Conservation (phyloP, 2,329 filamentous ascomycete species). For the Sporothrix phasma region DNA sequence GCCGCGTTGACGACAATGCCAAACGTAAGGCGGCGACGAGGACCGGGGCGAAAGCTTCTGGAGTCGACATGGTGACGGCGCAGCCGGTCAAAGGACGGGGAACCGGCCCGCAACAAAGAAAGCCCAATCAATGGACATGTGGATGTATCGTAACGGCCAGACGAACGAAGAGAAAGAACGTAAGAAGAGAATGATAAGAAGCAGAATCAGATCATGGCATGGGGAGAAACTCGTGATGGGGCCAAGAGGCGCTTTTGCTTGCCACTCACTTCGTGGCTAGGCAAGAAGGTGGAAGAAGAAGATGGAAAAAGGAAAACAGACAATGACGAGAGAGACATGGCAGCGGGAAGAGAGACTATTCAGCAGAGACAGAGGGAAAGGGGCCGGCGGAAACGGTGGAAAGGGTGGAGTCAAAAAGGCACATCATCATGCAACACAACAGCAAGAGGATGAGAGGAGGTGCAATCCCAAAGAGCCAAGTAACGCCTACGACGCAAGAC, state of each 20-base stretch:
- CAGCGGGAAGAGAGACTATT: neutral
- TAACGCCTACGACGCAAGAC: neutral
- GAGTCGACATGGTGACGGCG: conserved; percentile 34
- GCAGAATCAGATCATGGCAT: conserved; percentile 2
- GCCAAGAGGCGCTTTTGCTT: too few species aligned
- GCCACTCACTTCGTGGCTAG: conserved; percentile 1
- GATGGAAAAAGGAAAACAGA: conserved; percentile 2
- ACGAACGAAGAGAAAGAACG: conserved; percentile 16
- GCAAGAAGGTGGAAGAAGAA: conserved; percentile 5
- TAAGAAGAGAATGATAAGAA: neutral
- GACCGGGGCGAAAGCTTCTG: conserved; percentile 36
- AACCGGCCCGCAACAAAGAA: conserved; percentile 24
- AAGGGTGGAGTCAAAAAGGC: neutral
- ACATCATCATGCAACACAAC: conserved; percentile 11
- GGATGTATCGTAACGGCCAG: conserved; percentile 10
- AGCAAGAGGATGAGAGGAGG: neutral
- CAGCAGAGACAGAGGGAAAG: neutral
- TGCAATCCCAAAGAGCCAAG: neutral
- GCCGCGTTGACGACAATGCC: conserved; percentile 46
- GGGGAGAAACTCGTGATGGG: conserved; percentile 14
- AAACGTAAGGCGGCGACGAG: conserved; percentile 46
- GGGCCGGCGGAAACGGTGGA: neutral
- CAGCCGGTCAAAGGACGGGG: conserved; percentile 23
- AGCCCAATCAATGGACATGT: conserved; percentile 39
- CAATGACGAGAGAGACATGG: neutral